Base-by-base conservation (phyloP, 352 stramenopile genomes). In the Albugo laibachii region DNA sequence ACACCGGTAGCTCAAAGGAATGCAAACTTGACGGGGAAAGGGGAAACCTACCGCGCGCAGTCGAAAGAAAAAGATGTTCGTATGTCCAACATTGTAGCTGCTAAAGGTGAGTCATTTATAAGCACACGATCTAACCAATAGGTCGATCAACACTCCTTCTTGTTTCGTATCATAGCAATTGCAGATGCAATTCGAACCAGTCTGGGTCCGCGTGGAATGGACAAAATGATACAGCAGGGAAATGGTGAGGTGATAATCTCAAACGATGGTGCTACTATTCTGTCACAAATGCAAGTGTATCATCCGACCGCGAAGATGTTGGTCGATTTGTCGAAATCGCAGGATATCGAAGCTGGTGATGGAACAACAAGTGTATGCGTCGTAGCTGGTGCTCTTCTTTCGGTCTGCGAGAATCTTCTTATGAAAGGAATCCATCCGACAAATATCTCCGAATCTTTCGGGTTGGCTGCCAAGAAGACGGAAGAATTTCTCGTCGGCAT, bases 281-380 rank as follows among this genome's bases (percentile, higher is more conserved):
- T 99, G 16, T 93, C 71, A 53, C 94, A 98, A 61, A 98, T 99
- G 91, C 79, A 93, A 58, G 85, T 97, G 56, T 94, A 96, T 57
- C 96, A 99, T 72, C 96, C 96, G n/a, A 96, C 94, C 18, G 96
- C 95, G 42, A 98, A 98, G 77, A 99, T 99, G 95, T 74, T 99
- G 46, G 95, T 99, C 53, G 93, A 99, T 56, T 75, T 99, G 38
- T 97, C 85, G 54, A 97, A 99, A 69, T 96, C 86, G 34, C 96
- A 99, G 73, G 96, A 99, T 59, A 98, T 99, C 58, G 95, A 99
- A 66, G 96, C 95, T 5, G 96, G 96, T 20, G 92, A 97, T 65
- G 83, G 86, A 45, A 99, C 95, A 6, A 99, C 95, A 13, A 96
- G 80, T 16, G 95, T 99, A 10, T 97, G 95, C 44, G 94, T 99